Evolutionary conservation across 139 green algal genomes (phyloP), one percentile per base, ranked within the genome.

Genomic region (Zygnema circumcarinatum): DNA sequence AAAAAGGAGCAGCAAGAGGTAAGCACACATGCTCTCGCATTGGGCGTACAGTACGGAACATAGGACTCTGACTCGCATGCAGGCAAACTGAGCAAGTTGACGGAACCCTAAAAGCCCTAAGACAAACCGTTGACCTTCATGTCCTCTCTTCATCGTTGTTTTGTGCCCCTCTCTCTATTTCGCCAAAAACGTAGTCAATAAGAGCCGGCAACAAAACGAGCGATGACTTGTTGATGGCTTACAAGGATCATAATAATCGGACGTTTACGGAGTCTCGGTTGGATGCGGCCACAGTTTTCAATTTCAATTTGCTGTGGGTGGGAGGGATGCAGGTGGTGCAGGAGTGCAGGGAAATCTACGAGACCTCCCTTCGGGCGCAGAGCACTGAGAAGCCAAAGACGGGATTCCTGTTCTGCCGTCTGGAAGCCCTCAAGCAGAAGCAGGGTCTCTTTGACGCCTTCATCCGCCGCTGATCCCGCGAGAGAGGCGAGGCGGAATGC

Each of bases 341-440:
- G 67, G 76, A 84, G 39, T 84, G 76, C 20, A 33, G 29, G 36
- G 76, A 84, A 62, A 75, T 84, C 22, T 84, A 38, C 22, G 76
- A 84, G 29, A 56, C 36, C 25, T 25, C 39, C 21, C 42, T 84
- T 16, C 7, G 16, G 22, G 76, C 39, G 2, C 1, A n/a, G 38
- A 75, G 67, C 39, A n/a, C n/a, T n/a, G 76, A 36, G 22, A 62
- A 54, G 1, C 76, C 76, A 7, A 76, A 56, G 39, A 7, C 76
- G 25, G 76, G 76, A 68, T 79, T 68, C 22, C 39, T 84, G 47
- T 84, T 74, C 38, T 32, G 76, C 29, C 38, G 39, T 7, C 38
- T 84, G 47, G 67, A 54, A 20, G 69, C 69, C 16, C 16, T 78
- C 7, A 78, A 41, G 69, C 47, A 62, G 16, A 62, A 62, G 47